Conservation (phyloP, 495 filamentous ascomycete genomes). For the Rusavskia elegans region DNA sequence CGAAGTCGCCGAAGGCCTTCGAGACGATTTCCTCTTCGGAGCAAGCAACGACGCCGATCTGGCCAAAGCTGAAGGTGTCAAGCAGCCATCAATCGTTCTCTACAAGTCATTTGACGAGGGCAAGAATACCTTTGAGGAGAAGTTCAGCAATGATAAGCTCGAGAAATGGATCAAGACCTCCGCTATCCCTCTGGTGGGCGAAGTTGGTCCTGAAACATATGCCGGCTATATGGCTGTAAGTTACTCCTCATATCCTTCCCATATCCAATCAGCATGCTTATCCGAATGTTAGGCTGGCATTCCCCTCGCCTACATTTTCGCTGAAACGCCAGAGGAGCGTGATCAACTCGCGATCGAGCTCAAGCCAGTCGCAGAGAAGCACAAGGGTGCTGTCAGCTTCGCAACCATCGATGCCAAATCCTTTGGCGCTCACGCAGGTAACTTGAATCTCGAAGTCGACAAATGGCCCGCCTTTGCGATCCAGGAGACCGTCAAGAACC, state of each 20-base stretch:
- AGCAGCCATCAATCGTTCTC: slow-evolving; percentile 71
- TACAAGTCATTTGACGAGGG: slow-evolving; percentile 99
- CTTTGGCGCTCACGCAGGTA: slow-evolving; percentile 88
- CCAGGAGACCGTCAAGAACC: slow-evolving; percentile 88
- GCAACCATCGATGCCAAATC: slow-evolving; percentile 93
- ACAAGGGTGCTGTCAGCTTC: slow-evolving; percentile 81
- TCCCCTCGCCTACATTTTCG: slow-evolving; percentile 95
- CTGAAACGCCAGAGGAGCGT: slow-evolving; percentile 83
- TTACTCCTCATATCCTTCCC: slow-evolving; percentile 7
- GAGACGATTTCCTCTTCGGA: slow-evolving; percentile 87
- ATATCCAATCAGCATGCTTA: neutral
- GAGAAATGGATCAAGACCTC: slow-evolving; percentile 68
- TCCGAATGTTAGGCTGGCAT: slow-evolving; percentile 47
- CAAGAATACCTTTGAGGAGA: slow-evolving; percentile 67
- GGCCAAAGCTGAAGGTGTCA: slow-evolving; percentile 79
- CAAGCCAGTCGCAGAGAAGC: slow-evolving; percentile 36
- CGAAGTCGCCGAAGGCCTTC: slow-evolving; percentile 62
- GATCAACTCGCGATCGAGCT: slow-evolving; percentile 51
- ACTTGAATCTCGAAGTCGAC: slow-evolving; percentile 91
- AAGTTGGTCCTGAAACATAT: slow-evolving; percentile 97
- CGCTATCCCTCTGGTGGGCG: slow-evolving; percentile 82
- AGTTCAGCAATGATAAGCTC: slow-evolving; percentile 62
- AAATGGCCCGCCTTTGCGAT: slow-evolving; percentile 97
- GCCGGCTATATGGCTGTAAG: slow-evolving; percentile 78
- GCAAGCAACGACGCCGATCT: slow-evolving; percentile 66